Percentiles rank a stretch among this genome's conserved stretches.
Evolutionary conservation across 1,284 basidiomycete species (phyloP).

Genomic region (Heterobasidion occidentale): DNA sequence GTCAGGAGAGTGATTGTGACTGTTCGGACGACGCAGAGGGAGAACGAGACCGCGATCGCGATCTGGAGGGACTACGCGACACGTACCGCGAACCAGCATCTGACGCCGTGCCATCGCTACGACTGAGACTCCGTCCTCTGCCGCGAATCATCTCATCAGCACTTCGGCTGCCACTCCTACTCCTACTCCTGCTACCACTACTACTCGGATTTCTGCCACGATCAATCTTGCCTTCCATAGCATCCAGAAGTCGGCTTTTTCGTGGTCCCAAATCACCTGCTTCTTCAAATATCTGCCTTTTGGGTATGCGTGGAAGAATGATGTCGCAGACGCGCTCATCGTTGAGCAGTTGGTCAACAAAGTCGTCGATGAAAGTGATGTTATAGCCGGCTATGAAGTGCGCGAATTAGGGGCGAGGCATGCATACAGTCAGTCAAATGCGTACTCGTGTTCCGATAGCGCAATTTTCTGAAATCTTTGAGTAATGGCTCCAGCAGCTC

Average conservation of each 20-base stretch:
- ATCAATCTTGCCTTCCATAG: slow-evolving; percentile 67
- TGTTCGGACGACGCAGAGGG: slow-evolving; percentile 36
- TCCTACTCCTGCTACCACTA: slow-evolving; percentile 18
- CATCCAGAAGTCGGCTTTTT: slow-evolving; percentile 74
- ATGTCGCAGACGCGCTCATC: slow-evolving; percentile 96
- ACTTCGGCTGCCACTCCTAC: slow-evolving; percentile 18
- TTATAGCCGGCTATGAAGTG: slow-evolving; percentile 63
- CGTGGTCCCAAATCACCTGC: slow-evolving; percentile 82
- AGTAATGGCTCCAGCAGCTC: slow-evolving; percentile 90
- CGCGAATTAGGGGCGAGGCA: neutral
- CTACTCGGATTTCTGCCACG: slow-evolving; percentile 29
- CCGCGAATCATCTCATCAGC: slow-evolving; percentile 14
- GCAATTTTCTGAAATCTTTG: slow-evolving; percentile 89
- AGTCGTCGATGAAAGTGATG: slow-evolving; percentile 89
- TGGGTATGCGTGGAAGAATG: slow-evolving; percentile 86
- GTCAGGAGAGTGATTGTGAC: slow-evolving; percentile 55
- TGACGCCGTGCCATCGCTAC: slow-evolving; percentile 30
- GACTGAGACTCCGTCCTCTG: slow-evolving; percentile 19
- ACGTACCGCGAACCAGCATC: slow-evolving; percentile 47
- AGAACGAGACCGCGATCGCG: slow-evolving; percentile 26
- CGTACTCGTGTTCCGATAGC: slow-evolving; percentile 74
- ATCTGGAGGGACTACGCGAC: slow-evolving; percentile 49
- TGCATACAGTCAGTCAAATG: slow-evolving; percentile 5
- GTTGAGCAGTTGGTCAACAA: slow-evolving; percentile 76
- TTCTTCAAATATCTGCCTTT: slow-evolving; percentile 85